These are phyloP conservation scores for Dalechampia spathulata DNA, from an alignment of 441 rosid genomes.

Conservation along the genomic window DNA sequence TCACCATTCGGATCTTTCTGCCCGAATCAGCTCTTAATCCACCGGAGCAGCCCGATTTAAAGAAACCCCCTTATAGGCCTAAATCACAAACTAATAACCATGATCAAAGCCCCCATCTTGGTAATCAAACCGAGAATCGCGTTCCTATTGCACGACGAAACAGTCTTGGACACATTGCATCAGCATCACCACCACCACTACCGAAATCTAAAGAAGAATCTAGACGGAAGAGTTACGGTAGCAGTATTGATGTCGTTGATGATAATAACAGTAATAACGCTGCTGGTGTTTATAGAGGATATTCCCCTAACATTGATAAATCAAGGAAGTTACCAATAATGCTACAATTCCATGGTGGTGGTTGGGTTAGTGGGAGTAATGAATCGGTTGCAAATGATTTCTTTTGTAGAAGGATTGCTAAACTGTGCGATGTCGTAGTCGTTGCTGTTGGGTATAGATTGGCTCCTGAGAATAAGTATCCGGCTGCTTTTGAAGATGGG, in stretches of 20 bases:
- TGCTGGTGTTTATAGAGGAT: conserved; percentile 51
- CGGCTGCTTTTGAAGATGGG: conserved; percentile 86
- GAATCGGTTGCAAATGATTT: conserved; percentile 82
- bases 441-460: conserved; percentile 85
- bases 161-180: conserved; percentile 18
- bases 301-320: conserved; percentile 39
- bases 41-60: conserved; percentile 31
- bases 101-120: background rate
- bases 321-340: conserved; percentile 59
- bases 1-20: conserved; percentile 75
- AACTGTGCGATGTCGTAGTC: conserved; percentile 71
- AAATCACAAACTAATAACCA: conserved; percentile 12
- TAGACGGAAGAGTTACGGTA: conserved; percentile 55
- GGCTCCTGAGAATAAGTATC: conserved; percentile 86
- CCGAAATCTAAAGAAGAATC: conserved; percentile 22
- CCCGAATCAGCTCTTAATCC: conserved; percentile 78
- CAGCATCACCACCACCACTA: background rate
- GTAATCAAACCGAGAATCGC: background rate
- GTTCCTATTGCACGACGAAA: conserved; percentile 17
- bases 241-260: conserved; percentile 18
- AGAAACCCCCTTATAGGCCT: conserved; percentile 14
- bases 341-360: conserved; percentile 93
- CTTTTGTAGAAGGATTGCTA: conserved; percentile 77
- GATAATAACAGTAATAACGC: conserved; percentile 31
- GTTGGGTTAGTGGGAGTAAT: conserved; percentile 89